A percentile compares a stretch with the other conserved stretches of the same genome.
Evolutionary conservation across 441 rosid species (phyloP).

Genomic region (Erysimum cheiri): DNA sequence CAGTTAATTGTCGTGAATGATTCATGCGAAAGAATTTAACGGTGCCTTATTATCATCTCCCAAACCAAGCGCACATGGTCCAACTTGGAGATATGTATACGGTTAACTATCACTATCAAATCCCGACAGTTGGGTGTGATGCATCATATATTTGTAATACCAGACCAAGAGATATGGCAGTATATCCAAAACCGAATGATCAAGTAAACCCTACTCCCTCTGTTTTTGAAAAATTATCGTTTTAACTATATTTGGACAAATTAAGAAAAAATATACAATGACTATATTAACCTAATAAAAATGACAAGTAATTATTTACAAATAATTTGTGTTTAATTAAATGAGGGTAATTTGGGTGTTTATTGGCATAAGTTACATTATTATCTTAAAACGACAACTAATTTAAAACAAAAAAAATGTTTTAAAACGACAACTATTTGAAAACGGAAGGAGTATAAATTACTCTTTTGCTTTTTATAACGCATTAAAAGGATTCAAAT

Average conservation of each 20-base stretch:
- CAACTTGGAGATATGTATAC: neutral
- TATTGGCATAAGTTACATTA: no score
- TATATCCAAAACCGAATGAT: neutral
- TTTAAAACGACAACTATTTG: no score
- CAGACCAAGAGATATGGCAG: neutral
- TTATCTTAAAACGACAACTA: no score
- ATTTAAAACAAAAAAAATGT: no score
- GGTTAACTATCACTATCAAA: neutral
- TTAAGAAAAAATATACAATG: no score
- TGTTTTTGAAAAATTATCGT: no score
- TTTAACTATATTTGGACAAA: no score
- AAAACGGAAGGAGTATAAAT: no score
- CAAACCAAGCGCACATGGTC: neutral
- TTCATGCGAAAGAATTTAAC: neutral
- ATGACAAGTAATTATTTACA: no score
- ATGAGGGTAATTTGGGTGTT: no score
- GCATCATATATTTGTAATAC: neutral
- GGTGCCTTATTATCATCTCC: neutral
- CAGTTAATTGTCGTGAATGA: neutral
- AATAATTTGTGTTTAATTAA: no score
- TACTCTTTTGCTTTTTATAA: neutral
- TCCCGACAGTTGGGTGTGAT: neutral
- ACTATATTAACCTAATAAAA: no score
- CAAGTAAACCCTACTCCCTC: neutral
- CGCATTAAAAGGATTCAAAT: neutral